Evolutionary conservation across 2,329 filamentous ascomycete genomes (phyloP).

Genomic region (Beauveria medogensis): DNA sequence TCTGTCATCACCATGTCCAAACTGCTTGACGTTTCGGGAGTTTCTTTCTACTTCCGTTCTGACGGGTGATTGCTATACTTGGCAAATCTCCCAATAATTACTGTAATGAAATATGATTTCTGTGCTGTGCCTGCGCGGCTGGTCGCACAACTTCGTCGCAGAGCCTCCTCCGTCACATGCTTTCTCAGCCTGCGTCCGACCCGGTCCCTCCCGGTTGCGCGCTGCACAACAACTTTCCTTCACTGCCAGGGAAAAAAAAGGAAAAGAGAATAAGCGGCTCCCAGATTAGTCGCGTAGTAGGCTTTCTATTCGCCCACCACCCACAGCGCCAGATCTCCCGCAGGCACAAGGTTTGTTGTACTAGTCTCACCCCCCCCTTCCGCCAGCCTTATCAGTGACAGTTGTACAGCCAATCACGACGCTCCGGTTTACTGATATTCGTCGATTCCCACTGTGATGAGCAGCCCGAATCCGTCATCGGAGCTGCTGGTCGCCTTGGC

Average conservation of each 20-base stretch:
- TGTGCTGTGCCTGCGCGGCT: too few relatives aligned
- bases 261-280: neutral
- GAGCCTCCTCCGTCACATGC: conserved; percentile 7
- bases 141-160: neutral
- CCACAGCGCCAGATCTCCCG: neutral
- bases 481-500: neutral
- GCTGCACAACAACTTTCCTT: neutral
- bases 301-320: neutral
- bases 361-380: neutral
- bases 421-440: neutral
- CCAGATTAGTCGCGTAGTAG: neutral
- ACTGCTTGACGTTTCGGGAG: too few relatives aligned
- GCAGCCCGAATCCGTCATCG: conserved; percentile 11
- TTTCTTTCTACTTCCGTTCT: too few relatives aligned
- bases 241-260: neutral
- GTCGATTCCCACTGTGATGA: neutral
- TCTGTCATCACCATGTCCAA: neutral
- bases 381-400: conserved; percentile 12
- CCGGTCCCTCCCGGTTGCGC: conserved; percentile 7
- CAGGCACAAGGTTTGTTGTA: neutral
- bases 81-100: too few relatives aligned
- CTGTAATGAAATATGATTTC: too few relatives aligned
- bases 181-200: neutral
- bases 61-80: too few relatives aligned
- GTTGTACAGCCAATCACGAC: conserved; percentile 10